phyloP scores from a whole-genome alignment of 352 stramenopile genomes.

The Aphanomyces stellatus region DNA sequence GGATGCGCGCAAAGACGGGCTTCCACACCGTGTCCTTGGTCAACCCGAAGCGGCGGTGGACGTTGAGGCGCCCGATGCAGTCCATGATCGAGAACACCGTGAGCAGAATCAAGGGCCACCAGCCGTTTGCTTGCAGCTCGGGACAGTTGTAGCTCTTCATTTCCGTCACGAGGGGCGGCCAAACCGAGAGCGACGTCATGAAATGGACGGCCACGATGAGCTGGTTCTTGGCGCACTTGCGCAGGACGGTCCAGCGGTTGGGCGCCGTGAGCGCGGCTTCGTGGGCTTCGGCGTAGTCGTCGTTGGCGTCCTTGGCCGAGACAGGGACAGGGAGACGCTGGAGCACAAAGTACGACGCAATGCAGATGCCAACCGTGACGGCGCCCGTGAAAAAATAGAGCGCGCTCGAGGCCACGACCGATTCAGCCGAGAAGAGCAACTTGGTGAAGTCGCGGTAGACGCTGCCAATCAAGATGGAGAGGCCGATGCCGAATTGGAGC shows the following conservation, averaged over 20 bases:
- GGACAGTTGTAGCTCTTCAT: conserved; percentile 76
- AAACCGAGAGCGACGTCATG: conserved; percentile 57
- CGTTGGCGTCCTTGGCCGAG: conserved; percentile 24
- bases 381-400: conserved; percentile 81
- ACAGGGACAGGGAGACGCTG: conserved; percentile 46
- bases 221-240: conserved; percentile 55
- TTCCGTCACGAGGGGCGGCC: conserved; percentile 72
- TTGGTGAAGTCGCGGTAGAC: conserved; percentile 79
- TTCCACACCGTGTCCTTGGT: conserved; percentile 59
- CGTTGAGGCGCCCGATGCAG: conserved; percentile 58
- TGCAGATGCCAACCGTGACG: conserved; percentile 67
- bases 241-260: conserved; percentile 61
- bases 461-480: conserved; percentile 75
- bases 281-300: conserved; percentile 40
- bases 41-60: conserved; percentile 51
- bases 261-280: conserved; percentile 13
- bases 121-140: conserved; percentile 52
- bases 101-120: conserved; percentile 76
- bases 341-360: conserved; percentile 61
- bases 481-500: conserved; percentile 71
- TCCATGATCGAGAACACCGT: conserved; percentile 71
- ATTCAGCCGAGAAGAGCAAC: conserved; percentile 49
- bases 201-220: conserved; percentile 59
- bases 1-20: conserved; percentile 40
- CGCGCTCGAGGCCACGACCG: conserved; percentile 53